Conservation (phyloP, 73 alveolate species). For the Paramecium caudatum region DNA sequence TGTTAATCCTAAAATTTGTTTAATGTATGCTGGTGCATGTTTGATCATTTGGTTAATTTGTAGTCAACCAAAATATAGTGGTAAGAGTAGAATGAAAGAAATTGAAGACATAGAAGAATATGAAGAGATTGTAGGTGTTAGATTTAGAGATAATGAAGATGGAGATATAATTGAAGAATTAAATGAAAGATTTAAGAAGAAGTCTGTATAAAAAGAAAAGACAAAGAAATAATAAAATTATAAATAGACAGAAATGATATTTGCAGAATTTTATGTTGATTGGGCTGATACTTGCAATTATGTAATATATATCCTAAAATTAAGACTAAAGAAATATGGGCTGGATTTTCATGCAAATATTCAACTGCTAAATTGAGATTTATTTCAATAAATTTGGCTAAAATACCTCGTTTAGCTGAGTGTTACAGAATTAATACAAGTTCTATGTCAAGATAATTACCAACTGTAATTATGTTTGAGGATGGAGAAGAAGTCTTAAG, state of each 20-base stretch:
- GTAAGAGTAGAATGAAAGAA: conserved; percentile 27
- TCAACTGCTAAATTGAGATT: conserved; percentile 73
- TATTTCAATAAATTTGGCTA: conserved; percentile 76
- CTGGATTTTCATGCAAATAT: conserved; percentile 74
- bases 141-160: conserved; percentile 44
- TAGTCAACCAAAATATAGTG: conserved; percentile 70
- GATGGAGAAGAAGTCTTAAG: conserved; percentile 83
- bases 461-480: conserved; percentile 81
- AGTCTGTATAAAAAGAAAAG: conserved; percentile 58
- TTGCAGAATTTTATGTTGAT: conserved; percentile 76
- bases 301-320: neutral
- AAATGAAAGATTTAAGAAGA: conserved; percentile 61
- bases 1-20: conserved; percentile 53
- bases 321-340: conserved; percentile 82
- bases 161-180: conserved; percentile 71
- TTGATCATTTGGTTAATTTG: conserved; percentile 61
- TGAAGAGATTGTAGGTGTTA: conserved; percentile 64
- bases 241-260: conserved; percentile 54
- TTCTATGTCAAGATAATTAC: conserved; percentile 80
- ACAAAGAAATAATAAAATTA: conserved; percentile 36
- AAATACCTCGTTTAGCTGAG: conserved; percentile 74
- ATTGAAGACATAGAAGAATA: conserved; percentile 59
- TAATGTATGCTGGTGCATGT: conserved; percentile 66
- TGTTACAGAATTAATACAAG: conserved; percentile 76
- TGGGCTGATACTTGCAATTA: conserved; percentile 83